Percentiles rank a stretch among this genome's conserved stretches.
phyloP scores from a whole-genome alignment of 345 rosid genomes.

The Clarkia xantiana region DNA sequence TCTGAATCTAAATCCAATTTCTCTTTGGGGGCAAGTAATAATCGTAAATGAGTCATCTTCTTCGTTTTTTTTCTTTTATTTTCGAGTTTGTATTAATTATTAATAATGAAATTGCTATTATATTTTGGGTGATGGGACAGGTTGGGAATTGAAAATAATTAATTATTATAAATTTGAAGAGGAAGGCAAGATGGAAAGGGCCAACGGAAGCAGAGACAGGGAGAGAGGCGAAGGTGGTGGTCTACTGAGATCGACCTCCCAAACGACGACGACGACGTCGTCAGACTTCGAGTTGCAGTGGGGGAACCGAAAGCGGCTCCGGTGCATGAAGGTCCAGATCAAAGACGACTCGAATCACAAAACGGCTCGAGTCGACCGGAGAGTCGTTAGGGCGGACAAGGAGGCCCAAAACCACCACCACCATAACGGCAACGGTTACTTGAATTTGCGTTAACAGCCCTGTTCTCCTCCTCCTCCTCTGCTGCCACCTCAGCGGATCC shows the following conservation, averaged over 20 bases:
- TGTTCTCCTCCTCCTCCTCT: constrained; percentile 36
- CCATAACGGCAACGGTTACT: constrained; percentile 16
- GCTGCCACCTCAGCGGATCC: constrained; percentile 36
- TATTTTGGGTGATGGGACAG: constrained; percentile 5
- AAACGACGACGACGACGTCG: constrained; percentile 13
- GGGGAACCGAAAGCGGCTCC: constrained; percentile 60
- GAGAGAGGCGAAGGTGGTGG: constrained; percentile 16
- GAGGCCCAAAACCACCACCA: constrained; percentile 10
- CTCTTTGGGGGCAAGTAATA: not conserved
- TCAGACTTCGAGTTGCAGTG: constrained; percentile 51
- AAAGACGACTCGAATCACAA: constrained; percentile 33
- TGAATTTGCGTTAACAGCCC: constrained; percentile 46
- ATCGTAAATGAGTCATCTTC: not conserved
- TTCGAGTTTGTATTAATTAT: not conserved
- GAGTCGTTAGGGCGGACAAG: constrained; percentile 26
- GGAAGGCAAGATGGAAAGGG: constrained; percentile 33
- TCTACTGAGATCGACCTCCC: constrained; percentile 23
- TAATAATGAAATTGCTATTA: not conserved
- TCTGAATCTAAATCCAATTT: too few species aligned
- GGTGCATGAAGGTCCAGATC: constrained; percentile 59
- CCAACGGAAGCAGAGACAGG: constrained; percentile 9
- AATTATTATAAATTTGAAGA: not conserved
- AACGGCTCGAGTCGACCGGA: constrained; percentile 39
- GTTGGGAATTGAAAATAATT: not conserved
- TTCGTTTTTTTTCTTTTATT: not conserved